phyloP scores from a whole-genome alignment of 2,329 filamentous ascomycete species.

The Penicillium oxalicum region DNA sequence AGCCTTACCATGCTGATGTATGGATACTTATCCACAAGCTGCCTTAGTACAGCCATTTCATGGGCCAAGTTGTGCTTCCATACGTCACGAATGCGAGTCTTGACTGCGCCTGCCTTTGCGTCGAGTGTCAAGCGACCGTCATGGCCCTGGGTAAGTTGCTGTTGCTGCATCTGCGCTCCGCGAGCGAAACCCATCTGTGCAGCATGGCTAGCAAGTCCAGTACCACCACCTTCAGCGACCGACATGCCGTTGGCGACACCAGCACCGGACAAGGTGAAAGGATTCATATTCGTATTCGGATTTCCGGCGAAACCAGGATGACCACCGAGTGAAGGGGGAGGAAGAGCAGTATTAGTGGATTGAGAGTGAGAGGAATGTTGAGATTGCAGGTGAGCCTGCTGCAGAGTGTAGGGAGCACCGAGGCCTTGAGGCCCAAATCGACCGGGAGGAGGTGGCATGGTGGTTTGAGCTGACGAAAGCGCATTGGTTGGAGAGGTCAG shows the following conservation, averaged over 20 bases:
- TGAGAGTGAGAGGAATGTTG: conserved; percentile 38
- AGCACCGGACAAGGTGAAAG: conserved; percentile 52
- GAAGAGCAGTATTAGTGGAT: conserved; percentile 44
- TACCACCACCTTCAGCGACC: conserved; percentile 54
- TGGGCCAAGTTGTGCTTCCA: conserved; percentile 89
- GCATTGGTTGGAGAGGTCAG: conserved; percentile 15
- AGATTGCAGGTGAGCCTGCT: conserved; percentile 41
- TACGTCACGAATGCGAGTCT: conserved; percentile 86
- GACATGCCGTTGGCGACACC: conserved; percentile 51
- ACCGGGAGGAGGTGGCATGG: conserved; percentile 55
- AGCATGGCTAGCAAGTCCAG: conserved; percentile 77
- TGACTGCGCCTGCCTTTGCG: conserved; percentile 53
- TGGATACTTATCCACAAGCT: conserved; percentile 81
- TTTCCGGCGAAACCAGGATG: conserved; percentile 64
- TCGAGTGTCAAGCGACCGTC: conserved; percentile 51
- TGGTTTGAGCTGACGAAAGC: conserved; percentile 10
- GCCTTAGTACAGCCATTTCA: conserved; percentile 79
- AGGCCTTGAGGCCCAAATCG: conserved; percentile 55
- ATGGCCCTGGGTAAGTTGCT: conserved; percentile 45
- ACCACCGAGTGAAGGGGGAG: conserved; percentile 54
- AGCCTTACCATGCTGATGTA: conserved; percentile 90
- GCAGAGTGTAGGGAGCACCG: conserved; percentile 53
- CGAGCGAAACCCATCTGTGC: conserved; percentile 83
- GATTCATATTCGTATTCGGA: conserved; percentile 61
- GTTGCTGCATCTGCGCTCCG: conserved; percentile 60